A percentile compares a stretch with the other conserved stretches of the same genome.
phyloP scores from a whole-genome alignment of 2,329 filamentous ascomycete species.

The Onygena corvina region DNA sequence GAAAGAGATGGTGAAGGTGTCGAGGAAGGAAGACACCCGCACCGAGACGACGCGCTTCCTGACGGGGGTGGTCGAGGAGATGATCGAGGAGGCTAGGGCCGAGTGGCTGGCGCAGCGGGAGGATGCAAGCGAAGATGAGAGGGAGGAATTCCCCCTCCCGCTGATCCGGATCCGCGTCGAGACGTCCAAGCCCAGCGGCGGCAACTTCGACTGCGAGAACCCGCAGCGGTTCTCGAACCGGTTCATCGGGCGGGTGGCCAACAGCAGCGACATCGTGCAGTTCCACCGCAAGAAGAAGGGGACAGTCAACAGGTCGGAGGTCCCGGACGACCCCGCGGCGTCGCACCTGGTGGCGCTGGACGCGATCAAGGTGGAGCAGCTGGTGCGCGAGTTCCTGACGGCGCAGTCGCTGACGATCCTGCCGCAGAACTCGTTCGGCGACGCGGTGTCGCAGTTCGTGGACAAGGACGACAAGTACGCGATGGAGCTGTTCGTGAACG shows the following conservation, averaged over 20 bases:
- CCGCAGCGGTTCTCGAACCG: conserved; percentile 91
- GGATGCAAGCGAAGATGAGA: conserved; percentile 42
- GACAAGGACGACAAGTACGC: conserved; percentile 91
- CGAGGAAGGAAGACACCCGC: conserved; percentile 71
- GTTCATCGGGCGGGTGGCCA: conserved; percentile 82
- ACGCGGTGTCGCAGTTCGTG: conserved; percentile 85
- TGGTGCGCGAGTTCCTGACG: conserved; percentile 76
- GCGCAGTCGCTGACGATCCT: conserved; percentile 86
- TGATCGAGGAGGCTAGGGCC: conserved; percentile 72
- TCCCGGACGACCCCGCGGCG: conserved; percentile 53
- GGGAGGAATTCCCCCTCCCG: conserved; percentile 58
- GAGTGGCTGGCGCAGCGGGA: conserved; percentile 73
- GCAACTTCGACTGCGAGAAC: conserved; percentile 82
- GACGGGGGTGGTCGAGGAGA: conserved; percentile 64
- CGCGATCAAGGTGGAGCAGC: conserved; percentile 71
- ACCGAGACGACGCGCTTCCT: conserved; percentile 66
- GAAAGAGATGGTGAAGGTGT: conserved; percentile 61
- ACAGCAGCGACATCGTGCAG: conserved; percentile 83
- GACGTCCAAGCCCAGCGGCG: conserved; percentile 71
- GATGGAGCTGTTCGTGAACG: conserved; percentile 67
- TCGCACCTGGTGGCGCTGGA: conserved; percentile 52
- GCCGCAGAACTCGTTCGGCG: conserved; percentile 81
- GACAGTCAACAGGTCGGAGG: conserved; percentile 40
- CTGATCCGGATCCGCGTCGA: conserved; percentile 85
- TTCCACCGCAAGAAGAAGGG: conserved; percentile 80